Base-by-base conservation (phyloP, 768 basidiomycete species). In the Termitomyces sp. region DNA sequence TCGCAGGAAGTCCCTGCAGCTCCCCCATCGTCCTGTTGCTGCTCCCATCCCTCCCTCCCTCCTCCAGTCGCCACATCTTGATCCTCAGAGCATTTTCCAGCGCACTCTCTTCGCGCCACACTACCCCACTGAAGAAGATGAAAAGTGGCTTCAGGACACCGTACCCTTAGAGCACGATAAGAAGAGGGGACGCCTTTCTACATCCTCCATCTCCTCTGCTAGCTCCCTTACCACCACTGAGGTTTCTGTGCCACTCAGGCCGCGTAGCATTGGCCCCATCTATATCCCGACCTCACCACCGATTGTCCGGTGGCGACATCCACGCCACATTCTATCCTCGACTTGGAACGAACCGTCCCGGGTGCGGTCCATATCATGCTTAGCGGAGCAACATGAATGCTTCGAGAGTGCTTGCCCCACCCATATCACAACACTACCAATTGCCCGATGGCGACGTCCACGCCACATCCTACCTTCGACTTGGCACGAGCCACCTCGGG, bases 91-190 rank as follows among this genome's bases (percentile, higher is more conserved):
- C 68, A 67, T 80, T 30, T 85, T 86, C 61, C 74, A 72, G 55
- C 75, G 73, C 57, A 68, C 74, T 30, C 56, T 70, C 1, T 53
- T 67, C 3, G 30, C 72, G 10, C 71, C 73, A 16, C 74, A 63
- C 39, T 64, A 72, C 10, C 82, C 82, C 18, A 79, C 75, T 49
- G 74, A 79, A 48, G 77, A 75, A 64, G 82, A 85, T 59, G 81
- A 87, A 63, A 73, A 74, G 60, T 87, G 86, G 86, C 72, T 87
- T 54, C 77, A 82, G 69, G 86, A 87, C 73, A 86, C 84, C 62
- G 74, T 86, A 2, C 85, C 86, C 9, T 42, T 80, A 20, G 65
- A 44, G 45, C 65, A 60, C 24, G 47, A 61, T 47, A 57, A 30
- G 51, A 60, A 55, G 36, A 46, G 27, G 40, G 62, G 44, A 13